phyloP scores from a whole-genome alignment of 768 basidiomycete species.

The Russula emetica region DNA sequence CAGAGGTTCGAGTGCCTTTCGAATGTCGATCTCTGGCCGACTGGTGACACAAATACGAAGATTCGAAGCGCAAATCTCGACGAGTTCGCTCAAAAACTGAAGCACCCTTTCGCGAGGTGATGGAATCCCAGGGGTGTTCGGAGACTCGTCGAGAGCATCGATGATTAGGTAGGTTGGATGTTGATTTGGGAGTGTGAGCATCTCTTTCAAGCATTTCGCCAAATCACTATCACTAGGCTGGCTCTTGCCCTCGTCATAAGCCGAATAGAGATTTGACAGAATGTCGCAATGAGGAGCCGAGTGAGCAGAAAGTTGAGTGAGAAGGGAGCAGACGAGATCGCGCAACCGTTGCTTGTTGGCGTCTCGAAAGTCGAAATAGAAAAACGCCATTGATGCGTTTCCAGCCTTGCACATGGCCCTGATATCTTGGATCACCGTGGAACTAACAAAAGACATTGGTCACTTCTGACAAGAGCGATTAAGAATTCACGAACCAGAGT shows the following conservation, averaged over 20 bases:
- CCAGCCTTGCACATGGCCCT: no score
- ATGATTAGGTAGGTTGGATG: neutral
- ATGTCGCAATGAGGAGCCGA: neutral
- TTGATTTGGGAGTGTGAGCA: neutral
- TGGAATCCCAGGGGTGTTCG: neutral
- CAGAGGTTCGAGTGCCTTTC: neutral
- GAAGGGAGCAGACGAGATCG: no score
- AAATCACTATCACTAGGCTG: neutral
- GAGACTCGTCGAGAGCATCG: conserved; percentile 3
- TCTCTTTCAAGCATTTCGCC: neutral
- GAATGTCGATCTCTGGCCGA: neutral
- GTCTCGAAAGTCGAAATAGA: no score
- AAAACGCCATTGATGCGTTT: no score
- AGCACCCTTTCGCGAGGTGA: neutral
- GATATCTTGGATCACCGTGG: neutral
- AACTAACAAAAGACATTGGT: neutral
- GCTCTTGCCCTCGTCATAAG: neutral
- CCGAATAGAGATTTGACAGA: neutral
- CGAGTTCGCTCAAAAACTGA: neutral
- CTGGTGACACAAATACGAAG: neutral
- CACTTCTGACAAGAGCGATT: neutral
- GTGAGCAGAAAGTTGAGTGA: no score
- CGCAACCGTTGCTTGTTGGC: no score
- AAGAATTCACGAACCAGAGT: neutral
- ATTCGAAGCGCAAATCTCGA: neutral